phyloP scores from a whole-genome alignment of 2,329 filamentous ascomycete genomes.

The Cladophialophora immunda region DNA sequence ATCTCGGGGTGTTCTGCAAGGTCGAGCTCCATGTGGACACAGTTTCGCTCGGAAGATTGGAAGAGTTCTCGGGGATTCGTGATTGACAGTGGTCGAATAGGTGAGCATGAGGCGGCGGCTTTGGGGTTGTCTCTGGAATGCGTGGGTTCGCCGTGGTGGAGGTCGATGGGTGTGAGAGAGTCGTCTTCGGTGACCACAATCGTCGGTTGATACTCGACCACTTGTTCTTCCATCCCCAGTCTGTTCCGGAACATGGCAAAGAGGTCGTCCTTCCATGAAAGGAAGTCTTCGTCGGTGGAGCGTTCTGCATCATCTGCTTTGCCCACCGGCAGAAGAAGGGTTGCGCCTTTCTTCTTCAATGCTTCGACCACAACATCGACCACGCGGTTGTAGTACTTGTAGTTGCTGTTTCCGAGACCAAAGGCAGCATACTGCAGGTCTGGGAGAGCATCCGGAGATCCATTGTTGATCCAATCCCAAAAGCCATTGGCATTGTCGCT shows the following conservation, averaged over 20 bases:
- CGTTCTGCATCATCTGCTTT: slow-evolving; percentile 93
- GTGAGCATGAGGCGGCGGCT: slow-evolving; percentile 73
- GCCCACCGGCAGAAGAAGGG: slow-evolving; percentile 79
- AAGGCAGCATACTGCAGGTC: slow-evolving; percentile 80
- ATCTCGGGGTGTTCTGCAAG: slow-evolving; percentile 52
- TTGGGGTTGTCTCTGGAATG: slow-evolving; percentile 72
- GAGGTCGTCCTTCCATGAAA: slow-evolving; percentile 96
- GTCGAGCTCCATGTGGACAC: slow-evolving; percentile 52
- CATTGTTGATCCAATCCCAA: slow-evolving; percentile 77
- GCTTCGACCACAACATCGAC: slow-evolving; percentile 83
- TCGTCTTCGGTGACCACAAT: slow-evolving; percentile 71
- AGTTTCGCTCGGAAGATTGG: slow-evolving; percentile 68
- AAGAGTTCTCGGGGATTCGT: slow-evolving; percentile 82
- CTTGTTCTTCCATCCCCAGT: slow-evolving; percentile 85
- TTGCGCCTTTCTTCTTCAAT: slow-evolving; percentile 77
- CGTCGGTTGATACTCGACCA: slow-evolving; percentile 86
- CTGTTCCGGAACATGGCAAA: slow-evolving; percentile 79
- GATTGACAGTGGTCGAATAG: slow-evolving; percentile 86
- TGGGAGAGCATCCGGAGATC: slow-evolving; percentile 75
- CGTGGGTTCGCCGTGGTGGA: slow-evolving; percentile 31
- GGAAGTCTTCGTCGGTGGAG: slow-evolving; percentile 95
- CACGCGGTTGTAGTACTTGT: slow-evolving; percentile 97
- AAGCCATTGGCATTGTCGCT: slow-evolving; percentile 96
- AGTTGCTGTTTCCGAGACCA: slow-evolving; percentile 94
- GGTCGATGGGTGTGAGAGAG: slow-evolving; percentile 43